Evolutionary conservation across 2,329 filamentous ascomycete genomes (phyloP), one percentile per base, ranked within the genome.

Genomic region (Arthroderma sp.): DNA sequence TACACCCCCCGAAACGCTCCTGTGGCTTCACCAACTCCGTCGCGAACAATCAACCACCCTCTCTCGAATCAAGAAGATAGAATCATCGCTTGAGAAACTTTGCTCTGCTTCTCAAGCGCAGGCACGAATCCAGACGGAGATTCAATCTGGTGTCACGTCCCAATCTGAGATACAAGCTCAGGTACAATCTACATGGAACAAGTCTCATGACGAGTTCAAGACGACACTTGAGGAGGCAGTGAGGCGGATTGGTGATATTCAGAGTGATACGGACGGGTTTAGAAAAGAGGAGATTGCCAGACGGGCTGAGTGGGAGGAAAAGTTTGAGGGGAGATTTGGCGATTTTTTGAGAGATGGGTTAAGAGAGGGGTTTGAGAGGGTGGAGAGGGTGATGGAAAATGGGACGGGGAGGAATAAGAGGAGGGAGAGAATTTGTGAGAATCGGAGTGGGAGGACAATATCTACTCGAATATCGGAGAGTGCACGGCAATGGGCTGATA

Each of bases 21-120:
- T 66, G 42, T 65, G 62, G 63, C 61, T 59, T 4, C 57, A 64
- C 49, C 56, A 66, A 43, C 53, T 65, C n/a, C 60, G 58, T 11
- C 61, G 61, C 15, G 60, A 64, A 46, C 59, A 64, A 47, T 53
- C 57, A 37, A 53, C 55, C 29, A 54, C 65, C 6, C 49, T 56
- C 11, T 47, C 56, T 8, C 53, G 56, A 28, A 47, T 64, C 38
- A 50, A 56, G 5, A 48, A 40, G 32, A 43, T 58, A 2, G 53
- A 55, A 29, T 10, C 27, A 27, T 50, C 39, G 41, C 46, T 50
- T 6, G 33, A 30, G 5, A 38, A 27, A 11, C 11, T 29, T 22
- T 22, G 15, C 15, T 22, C 15, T 22, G 15, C 1, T 34, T 11
- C 11, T 9, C 32, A 9, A 34, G 9, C 9, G 32, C 9, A 9